A percentile compares a stretch with the other conserved stretches of the same genome.
phyloP scores from a whole-genome alignment of 192 early-diverging fungal genomes.

The Coemansia sp. region DNA sequence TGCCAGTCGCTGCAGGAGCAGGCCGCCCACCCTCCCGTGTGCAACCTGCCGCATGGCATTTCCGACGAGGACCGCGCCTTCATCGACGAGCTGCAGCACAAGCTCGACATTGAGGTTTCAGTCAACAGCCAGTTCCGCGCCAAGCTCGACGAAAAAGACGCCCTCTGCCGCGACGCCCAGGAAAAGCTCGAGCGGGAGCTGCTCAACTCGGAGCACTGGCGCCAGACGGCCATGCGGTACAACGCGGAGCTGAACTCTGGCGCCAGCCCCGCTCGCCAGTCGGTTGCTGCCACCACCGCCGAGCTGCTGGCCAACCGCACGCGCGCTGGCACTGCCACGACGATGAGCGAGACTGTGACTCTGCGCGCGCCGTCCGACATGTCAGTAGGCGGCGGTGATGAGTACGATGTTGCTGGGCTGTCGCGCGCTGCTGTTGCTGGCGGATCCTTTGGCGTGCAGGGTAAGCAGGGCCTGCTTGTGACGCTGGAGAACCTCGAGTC shows the following conservation, averaged over 20 bases:
- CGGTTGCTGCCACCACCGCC: not conserved
- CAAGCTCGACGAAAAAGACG: constrained; percentile 28
- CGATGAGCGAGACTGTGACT: constrained; percentile 47
- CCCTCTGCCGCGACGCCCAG: constrained; percentile 23
- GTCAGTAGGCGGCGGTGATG: constrained; percentile 13
- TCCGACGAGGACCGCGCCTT: constrained; percentile 13
- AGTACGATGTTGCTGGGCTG: not conserved
- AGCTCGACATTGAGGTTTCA: constrained; percentile 18
- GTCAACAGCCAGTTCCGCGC: constrained; percentile 16
- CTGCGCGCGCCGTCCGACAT: constrained; percentile 43
- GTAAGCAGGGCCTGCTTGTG: constrained; percentile 2
- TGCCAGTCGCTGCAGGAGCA: constrained; percentile 15
- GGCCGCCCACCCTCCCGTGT: constrained; percentile 22
- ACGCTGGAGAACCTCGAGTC: constrained; percentile 11
- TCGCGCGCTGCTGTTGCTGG: not conserved
- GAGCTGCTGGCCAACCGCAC: constrained; percentile 20
- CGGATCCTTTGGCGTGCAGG: not conserved
- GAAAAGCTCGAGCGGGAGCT: constrained; percentile 33
- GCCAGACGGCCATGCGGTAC: constrained; percentile 11
- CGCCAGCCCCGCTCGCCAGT: constrained; percentile 2
- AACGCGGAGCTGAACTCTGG: not conserved
- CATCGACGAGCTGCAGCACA: constrained; percentile 10
- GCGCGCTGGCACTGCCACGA: constrained; percentile 45
- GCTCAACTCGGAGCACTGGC: constrained; percentile 26
- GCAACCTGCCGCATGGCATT: constrained; percentile 26